A percentile compares a stretch with the other conserved stretches of the same genome.
Evolutionary conservation across 164 flowering plant species (phyloP).

Genomic region (Piper betle): DNA sequence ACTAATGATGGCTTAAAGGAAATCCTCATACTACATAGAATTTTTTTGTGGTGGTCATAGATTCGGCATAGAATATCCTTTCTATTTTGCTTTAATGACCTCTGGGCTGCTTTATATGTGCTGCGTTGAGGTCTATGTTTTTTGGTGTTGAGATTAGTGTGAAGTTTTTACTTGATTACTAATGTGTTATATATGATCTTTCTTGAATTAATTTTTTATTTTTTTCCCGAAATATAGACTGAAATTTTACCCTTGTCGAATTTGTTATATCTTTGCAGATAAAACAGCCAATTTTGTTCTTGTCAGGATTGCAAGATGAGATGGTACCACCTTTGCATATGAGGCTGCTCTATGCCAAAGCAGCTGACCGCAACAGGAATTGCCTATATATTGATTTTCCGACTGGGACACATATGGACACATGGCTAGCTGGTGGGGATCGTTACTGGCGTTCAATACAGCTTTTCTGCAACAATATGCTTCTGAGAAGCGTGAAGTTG

Average conservation of each 20-base stretch:
- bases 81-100: too few relatives aligned
- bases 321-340: slow-evolving; percentile 96
- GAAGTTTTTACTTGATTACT: too few relatives aligned
- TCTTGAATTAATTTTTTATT: background rate
- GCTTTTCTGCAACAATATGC: slow-evolving; percentile 45
- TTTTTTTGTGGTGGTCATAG: background rate
- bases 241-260: background rate
- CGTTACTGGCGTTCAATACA: slow-evolving; percentile 75
- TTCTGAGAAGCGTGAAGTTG: slow-evolving; percentile 27
- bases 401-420: slow-evolving; percentile 98
- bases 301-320: slow-evolving; percentile 96
- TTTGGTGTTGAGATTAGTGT: background rate
- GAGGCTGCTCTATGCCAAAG: slow-evolving; percentile 84
- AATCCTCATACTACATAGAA: too few relatives aligned
- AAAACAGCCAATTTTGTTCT: slow-evolving; percentile 78
- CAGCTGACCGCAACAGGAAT: slow-evolving; percentile 48
- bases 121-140: background rate
- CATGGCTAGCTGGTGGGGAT: slow-evolving; percentile 94
- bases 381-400: slow-evolving; percentile 82
- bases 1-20: too few relatives aligned
- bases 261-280: slow-evolving; percentile 31
- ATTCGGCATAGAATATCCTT: background rate
- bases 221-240: background rate
- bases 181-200: background rate
- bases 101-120: background rate